These are phyloP conservation scores for Candida railenensis DNA, from an alignment of 805 yeast genomes.

Conservation along the genomic window DNA sequence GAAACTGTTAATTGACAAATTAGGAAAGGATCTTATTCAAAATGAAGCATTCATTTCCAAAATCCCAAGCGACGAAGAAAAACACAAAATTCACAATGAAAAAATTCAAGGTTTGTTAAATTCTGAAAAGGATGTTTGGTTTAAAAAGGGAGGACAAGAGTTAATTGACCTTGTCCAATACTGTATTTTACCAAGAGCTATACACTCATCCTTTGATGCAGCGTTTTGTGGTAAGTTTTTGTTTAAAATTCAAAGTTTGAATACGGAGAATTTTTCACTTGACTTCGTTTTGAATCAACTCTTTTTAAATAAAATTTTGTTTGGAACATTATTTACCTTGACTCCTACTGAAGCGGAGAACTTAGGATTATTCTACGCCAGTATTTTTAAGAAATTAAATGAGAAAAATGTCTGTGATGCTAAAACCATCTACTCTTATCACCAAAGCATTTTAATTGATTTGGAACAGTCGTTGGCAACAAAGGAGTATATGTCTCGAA, in stretches of 20 bases:
- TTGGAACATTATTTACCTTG: slow-evolving; percentile 62
- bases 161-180: slow-evolving; percentile 46
- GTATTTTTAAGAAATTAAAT: slow-evolving; percentile 49
- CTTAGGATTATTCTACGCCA: slow-evolving; percentile 69
- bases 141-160: slow-evolving; percentile 18
- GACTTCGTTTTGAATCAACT: slow-evolving; percentile 43
- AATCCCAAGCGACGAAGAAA: slow-evolving; percentile 39
- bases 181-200: slow-evolving; percentile 73
- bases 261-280: slow-evolving; percentile 36
- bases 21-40: slow-evolving; percentile 20
- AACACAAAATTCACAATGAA: slow-evolving; percentile 44
- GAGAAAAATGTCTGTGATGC: slow-evolving; percentile 14
- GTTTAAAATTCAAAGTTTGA: slow-evolving; percentile 43
- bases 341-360: slow-evolving; percentile 81
- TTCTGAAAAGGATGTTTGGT: slow-evolving; percentile 38
- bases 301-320: slow-evolving; percentile 48
- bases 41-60: slow-evolving; percentile 22
- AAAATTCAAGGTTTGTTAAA: slow-evolving; percentile 25
- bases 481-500: slow-evolving; percentile 70
- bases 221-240: slow-evolving; percentile 64
- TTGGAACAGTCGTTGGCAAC: slow-evolving; percentile 43
- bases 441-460: slow-evolving; percentile 45
- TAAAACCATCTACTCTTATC: slow-evolving; percentile 50
- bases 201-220: slow-evolving; percentile 84
- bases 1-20: slow-evolving; percentile 19